Conservation (phyloP, 768 basidiomycete species). For the Boletus sp. region DNA sequence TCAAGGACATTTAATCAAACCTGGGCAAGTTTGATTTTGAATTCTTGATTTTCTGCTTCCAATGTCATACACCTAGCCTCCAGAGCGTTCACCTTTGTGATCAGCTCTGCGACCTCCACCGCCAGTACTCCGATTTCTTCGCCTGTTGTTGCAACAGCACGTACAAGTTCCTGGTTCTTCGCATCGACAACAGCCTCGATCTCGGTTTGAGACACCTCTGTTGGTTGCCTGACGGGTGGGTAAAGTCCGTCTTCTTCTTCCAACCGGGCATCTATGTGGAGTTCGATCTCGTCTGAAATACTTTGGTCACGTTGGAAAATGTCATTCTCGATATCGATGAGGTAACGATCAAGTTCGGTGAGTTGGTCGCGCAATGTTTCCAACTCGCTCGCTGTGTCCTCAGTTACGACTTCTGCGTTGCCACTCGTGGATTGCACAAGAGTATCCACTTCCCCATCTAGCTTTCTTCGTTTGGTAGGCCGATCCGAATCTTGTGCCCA, state of each 20-base stretch:
- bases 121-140: conserved; percentile 32
- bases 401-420: neutral
- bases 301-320: conserved; percentile 33
- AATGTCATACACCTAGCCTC: conserved; percentile 20
- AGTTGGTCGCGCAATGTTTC: conserved; percentile 31
- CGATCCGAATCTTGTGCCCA: conserved; percentile 18
- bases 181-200: conserved; percentile 27
- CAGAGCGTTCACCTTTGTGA: conserved; percentile 25
- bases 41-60: conserved; percentile 27
- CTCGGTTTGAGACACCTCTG: conserved; percentile 17
- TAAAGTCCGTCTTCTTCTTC: conserved; percentile 26
- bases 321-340: conserved; percentile 36
- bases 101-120: conserved; percentile 31
- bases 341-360: conserved; percentile 23
- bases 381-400: conserved; percentile 15
- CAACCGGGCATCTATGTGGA: conserved; percentile 27
- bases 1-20: conserved; percentile 15
- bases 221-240: conserved; percentile 13
- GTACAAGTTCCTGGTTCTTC: conserved; percentile 18
- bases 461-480: conserved; percentile 28
- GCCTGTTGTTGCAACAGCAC: conserved; percentile 15
- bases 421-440: neutral
- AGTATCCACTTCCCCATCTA: conserved; percentile 8
- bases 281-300: conserved; percentile 30
- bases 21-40: conserved; percentile 25